Base-by-base conservation (phyloP, 768 basidiomycete genomes). In the Leccinellum luteum region DNA sequence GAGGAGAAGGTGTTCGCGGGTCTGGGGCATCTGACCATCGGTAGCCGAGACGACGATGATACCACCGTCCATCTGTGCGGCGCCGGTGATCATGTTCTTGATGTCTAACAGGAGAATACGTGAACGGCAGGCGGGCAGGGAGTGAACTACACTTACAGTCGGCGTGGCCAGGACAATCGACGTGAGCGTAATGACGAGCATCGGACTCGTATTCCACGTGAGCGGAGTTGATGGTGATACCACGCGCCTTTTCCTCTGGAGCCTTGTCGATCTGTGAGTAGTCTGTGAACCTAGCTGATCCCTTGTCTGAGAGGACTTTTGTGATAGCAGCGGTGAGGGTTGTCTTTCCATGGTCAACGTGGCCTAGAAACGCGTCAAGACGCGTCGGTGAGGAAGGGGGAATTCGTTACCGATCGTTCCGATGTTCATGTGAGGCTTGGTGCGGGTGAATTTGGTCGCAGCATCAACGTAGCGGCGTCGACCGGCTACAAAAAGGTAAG, bases 1-100 rank as follows among this genome's bases (percentile, higher is more conserved):
- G 49, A 99, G 86, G 54, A 99, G 88, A 60, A 99, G 77, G 77
- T 99, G 97, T 79, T 99, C 97, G 67, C 95, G 88, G 51, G 97
- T 99, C 75, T 98, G 96, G 54, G 96, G 97, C 97, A 99, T 99
- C 76, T 98, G 95, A 65, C 97, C 97, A 71, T 99, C 97, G 12
- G 93, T 96, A 30, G 97, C 97, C 51, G 97, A 97, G 30, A 99
- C 97, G 64, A 98, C 92, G 66, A 94, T 93, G 67, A 94, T 94
- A 64, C 89, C 90, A 62, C 92, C 92, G 65, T 98, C 95, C 89
- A 98, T 96, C 71, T 97, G 95, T 32, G 96, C 94, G 55, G 95
- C 95, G 73, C 95, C 95, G 49, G 96, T 98, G 69, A 98, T 98
- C 94, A 97, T 97, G 82, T 97, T 97, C 75, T 96, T 92, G 69